Conservation (phyloP, 2,329 filamentous ascomycete genomes). For the Aspergillus spinulosporus region DNA sequence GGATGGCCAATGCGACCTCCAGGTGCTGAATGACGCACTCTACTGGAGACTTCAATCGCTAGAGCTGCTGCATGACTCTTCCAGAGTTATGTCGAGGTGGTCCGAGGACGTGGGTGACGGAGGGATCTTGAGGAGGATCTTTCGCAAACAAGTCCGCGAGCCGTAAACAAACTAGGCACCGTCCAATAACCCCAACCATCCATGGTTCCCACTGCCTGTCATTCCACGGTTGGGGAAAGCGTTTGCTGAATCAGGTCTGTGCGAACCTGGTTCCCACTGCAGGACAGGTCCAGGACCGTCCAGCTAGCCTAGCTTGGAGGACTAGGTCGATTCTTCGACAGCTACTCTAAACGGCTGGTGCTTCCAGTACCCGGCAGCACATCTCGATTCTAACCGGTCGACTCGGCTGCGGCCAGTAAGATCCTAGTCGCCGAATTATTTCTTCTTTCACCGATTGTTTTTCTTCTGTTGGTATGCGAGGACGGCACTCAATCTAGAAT, state of each 20-base stretch:
- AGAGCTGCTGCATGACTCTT: slow-evolving; percentile 1
- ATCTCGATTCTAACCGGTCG: slow-evolving; percentile 6
- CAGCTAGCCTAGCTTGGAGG: slow-evolving; percentile 2
- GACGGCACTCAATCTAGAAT: slow-evolving; percentile 1
- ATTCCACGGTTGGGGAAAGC: slow-evolving; percentile 17
- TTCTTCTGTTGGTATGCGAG: slow-evolving; percentile 1
- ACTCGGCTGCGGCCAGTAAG: slow-evolving; percentile 1
- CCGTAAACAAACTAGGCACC: slow-evolving; percentile 4
- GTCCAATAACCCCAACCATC: background rate
- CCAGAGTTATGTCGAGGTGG: background rate
- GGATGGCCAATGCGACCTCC: slow-evolving; percentile 11
- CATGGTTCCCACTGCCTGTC: slow-evolving; percentile 10
- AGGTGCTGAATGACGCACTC: slow-evolving; percentile 16
- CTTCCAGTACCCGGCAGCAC: background rate
- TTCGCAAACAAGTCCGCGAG: slow-evolving; percentile 5
- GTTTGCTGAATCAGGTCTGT: slow-evolving; percentile 26
- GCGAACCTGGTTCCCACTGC: slow-evolving; percentile 26
- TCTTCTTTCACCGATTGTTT: slow-evolving; percentile 6
- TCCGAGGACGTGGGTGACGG: background rate
- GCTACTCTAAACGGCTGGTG: background rate
- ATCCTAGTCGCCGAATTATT: slow-evolving; percentile 14
- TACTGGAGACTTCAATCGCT: background rate
- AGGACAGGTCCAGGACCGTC: slow-evolving; percentile 10
- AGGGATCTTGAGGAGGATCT: background rate
- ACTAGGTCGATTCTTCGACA: slow-evolving; percentile 1